These are phyloP conservation scores for Chaetomium fimeti DNA, from an alignment of 495 filamentous ascomycete genomes.

Conservation along the genomic window DNA sequence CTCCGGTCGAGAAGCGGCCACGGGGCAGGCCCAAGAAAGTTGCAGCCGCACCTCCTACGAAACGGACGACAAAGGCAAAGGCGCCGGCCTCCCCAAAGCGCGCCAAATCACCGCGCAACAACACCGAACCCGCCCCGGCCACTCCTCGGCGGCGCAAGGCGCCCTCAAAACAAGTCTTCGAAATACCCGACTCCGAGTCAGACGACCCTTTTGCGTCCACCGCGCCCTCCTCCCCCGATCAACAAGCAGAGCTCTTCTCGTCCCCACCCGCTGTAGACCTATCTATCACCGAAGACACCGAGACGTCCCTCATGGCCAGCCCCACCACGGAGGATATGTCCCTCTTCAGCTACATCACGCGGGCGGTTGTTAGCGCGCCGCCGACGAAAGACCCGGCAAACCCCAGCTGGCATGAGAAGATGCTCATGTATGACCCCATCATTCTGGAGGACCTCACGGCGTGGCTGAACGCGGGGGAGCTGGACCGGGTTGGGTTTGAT, in stretches of 20 bases:
- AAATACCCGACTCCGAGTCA: conserved; percentile 64
- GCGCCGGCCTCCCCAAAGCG: conserved; percentile 9
- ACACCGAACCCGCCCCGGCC: conserved; percentile 22
- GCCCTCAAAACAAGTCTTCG: conserved; percentile 43
- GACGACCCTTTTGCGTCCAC: conserved; percentile 34
- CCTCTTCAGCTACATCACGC: conserved; percentile 63
- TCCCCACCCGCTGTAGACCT: conserved; percentile 31
- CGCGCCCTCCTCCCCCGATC: conserved; percentile 37
- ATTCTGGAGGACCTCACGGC: conserved; percentile 79
- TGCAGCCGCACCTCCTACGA: conserved; percentile 13
- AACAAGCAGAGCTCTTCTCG: conserved; percentile 33
- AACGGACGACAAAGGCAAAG: conserved; percentile 18
- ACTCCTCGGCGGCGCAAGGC: conserved; percentile 27
- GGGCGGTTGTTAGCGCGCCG: conserved; percentile 56
- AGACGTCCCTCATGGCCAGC: conserved; percentile 39
- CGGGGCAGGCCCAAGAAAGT: conserved; percentile 30
- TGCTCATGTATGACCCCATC: conserved; percentile 91
- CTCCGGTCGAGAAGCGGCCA: neutral
- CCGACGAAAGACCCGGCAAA: conserved; percentile 49
- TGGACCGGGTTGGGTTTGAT: conserved; percentile 61
- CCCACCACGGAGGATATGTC: conserved; percentile 41
- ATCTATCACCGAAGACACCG: conserved; percentile 43
- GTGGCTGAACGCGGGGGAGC: conserved; percentile 76
- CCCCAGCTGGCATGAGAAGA: conserved; percentile 83
- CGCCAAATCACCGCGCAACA: conserved; percentile 18